Conservation (phyloP, 2,329 filamentous ascomycete genomes). For the Pestalotiopsis fici region DNA sequence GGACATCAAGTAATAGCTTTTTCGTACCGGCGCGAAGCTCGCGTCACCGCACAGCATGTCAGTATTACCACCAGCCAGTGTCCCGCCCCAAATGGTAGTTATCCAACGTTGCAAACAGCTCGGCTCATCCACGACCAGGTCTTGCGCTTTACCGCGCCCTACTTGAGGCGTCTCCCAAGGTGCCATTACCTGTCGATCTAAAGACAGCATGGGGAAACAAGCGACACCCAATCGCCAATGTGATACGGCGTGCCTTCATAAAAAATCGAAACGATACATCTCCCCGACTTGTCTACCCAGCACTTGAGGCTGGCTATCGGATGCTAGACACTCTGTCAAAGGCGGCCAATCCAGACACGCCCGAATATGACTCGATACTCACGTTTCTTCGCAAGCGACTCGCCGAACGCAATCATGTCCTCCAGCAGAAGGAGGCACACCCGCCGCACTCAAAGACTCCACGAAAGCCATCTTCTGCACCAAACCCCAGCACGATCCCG, state of each 20-base stretch:
- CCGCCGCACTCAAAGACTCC: constrained; percentile 16
- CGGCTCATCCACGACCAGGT: constrained; percentile 39
- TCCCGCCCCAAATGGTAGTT: neutral
- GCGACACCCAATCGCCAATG: constrained; percentile 51
- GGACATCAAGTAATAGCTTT: constrained; percentile 16
- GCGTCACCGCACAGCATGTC: constrained; percentile 55
- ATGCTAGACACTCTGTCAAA: constrained; percentile 22
- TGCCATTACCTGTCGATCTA: constrained; percentile 54
- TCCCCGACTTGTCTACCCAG: constrained; percentile 58
- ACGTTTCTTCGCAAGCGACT: constrained; percentile 41
- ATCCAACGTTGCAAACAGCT: neutral
- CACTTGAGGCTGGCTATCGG: constrained; percentile 67
- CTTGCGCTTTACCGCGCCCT: constrained; percentile 74
- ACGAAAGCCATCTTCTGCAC: constrained; percentile 15
- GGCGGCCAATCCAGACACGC: constrained; percentile 8
- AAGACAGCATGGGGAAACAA: constrained; percentile 24
- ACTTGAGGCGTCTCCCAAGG: constrained; percentile 54
- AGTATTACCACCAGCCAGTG: constrained; percentile 7
- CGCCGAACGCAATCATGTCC: constrained; percentile 25
- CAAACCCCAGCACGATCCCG: constrained; percentile 22
- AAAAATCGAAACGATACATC: constrained; percentile 61
- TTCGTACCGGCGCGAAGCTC: constrained; percentile 51
- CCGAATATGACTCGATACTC: constrained; percentile 43
- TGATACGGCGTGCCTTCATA: constrained; percentile 64
- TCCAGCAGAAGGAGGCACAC: constrained; percentile 19